Evolutionary conservation across 371 early-diverging fungal genomes (phyloP).

Genomic region (Actinomucor elegans): DNA sequence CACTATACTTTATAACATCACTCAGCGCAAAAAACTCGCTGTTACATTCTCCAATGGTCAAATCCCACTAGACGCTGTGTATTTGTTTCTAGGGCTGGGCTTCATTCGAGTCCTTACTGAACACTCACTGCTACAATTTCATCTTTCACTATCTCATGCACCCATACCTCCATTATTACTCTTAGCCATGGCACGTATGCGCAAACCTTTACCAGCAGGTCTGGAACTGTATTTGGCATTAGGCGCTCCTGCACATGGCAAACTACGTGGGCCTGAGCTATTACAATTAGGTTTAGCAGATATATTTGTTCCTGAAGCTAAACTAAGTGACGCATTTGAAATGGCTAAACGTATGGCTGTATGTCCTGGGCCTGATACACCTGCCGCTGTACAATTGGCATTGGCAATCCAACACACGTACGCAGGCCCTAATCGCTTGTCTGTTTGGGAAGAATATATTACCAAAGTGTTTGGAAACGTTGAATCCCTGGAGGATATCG

Average conservation of each 20-base stretch:
- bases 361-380: conserved; percentile 47
- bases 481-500: conserved; percentile 24
- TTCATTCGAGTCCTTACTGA: conserved; percentile 52
- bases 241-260: conserved; percentile 42
- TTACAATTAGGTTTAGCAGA: conserved; percentile 51
- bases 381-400: conserved; percentile 44
- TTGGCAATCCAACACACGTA: conserved; percentile 48
- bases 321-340: conserved; percentile 39
- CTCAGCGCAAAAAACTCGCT: conserved; percentile 25
- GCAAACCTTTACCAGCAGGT: conserved; percentile 34
- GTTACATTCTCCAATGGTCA: conserved; percentile 45
- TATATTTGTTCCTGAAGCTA: conserved; percentile 53
- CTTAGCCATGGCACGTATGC: conserved; percentile 22
- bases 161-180: conserved; percentile 41
- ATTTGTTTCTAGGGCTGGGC: conserved; percentile 33
- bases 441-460: conserved; percentile 54
- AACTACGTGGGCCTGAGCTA: conserved; percentile 54
- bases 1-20: conserved; percentile 1
- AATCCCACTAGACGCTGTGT: conserved; percentile 41
- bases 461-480: conserved; percentile 47
- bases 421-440: conserved; percentile 57
- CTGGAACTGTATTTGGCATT: conserved; percentile 50
- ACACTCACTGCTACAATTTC: conserved; percentile 35
- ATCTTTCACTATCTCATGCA: conserved; percentile 25
- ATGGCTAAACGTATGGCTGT: conserved; percentile 34